These are phyloP conservation scores for Chytridium lagenaria DNA, from an alignment of 371 early-diverging fungal genomes.

Conservation along the genomic window DNA sequence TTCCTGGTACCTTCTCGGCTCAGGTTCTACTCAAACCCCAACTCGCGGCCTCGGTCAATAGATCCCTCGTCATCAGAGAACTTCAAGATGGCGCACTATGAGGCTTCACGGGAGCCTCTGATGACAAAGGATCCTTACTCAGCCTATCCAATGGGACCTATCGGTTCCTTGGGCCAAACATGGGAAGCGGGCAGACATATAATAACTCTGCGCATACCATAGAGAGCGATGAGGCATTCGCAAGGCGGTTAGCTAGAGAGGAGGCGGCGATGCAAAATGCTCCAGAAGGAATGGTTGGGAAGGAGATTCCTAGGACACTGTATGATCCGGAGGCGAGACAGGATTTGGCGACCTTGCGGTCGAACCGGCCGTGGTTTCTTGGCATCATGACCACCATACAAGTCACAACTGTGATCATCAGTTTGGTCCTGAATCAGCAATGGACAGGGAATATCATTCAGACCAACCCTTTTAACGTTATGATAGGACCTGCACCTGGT, in stretches of 20 bases:
- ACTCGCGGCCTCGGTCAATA: conserved; percentile 8
- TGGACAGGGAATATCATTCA: conserved; percentile 51
- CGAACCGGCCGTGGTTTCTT: conserved; percentile 49
- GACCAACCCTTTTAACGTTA: conserved; percentile 54
- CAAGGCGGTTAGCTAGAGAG: conserved; percentile 3
- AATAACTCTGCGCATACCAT: neutral
- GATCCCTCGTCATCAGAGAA: neutral
- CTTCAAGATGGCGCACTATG: neutral
- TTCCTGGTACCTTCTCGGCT: neutral
- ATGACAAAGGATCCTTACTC: conserved; percentile 1
- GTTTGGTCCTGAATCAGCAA: conserved; percentile 44
- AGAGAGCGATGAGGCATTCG: neutral
- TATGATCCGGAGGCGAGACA: conserved; percentile 47
- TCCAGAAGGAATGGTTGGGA: conserved; percentile 21
- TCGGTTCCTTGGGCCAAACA: neutral
- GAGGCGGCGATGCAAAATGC: neutral
- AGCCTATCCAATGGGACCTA: neutral
- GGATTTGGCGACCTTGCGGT: conserved; percentile 41
- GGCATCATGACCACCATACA: conserved; percentile 47
- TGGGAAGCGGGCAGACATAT: neutral
- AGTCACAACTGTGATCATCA: conserved; percentile 34
- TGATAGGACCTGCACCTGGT: conserved; percentile 58
- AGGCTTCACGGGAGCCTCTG: neutral
- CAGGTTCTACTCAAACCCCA: conserved; percentile 19
- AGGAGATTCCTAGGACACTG: conserved; percentile 32